Base-by-base conservation (phyloP, 176 grass and related monocot species). In the Thinopyrum elongatum region DNA sequence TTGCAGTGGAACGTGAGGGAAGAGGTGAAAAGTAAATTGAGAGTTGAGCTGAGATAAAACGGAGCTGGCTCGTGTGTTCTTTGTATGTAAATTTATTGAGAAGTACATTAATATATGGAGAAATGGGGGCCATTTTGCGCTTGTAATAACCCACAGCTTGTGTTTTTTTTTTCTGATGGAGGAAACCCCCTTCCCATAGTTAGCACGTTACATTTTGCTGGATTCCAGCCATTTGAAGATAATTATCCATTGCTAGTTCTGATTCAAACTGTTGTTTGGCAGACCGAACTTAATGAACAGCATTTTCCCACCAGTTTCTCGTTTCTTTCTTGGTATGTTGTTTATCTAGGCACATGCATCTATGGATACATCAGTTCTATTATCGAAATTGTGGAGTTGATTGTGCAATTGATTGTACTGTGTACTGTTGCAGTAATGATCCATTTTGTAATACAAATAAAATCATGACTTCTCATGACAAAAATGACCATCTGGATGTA, bases 1-100 rank as follows among this genome's bases (percentile, higher is more conserved):
- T 65, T 93, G 92, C 92, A 99, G 97, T 76, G 53, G 87, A 90
- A 88, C 68, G 94, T 96, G 70, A 94, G 97, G 79, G 97, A 99
- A 88, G 79, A 60, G 59, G 97, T 93, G 83, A 88, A 96, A 82
- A 91, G 77, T 81, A 99, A 99, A 92, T 28, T 99, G 82, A 88
- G 92, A 29, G 90, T 96, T 17, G 90, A 92, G 29, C 88, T 99
- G 86, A 90, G 97, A 90, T 94, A 86, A 85, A 86, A 78, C 12
- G 15, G 33, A 84, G 74, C 64, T 73, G 69, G 29, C 51, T 70
- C 2, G 26, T 14, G 13, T 53, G 62, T 58, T 58, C 65, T 74
- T 74, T 79, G 49, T 76, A 60, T 87, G 89, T 87, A 91, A 73
- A 78, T 91, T 38, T 28, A 69, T 67, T 84, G n/a, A 59, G 22